These are phyloP conservation scores for Starmerella sp. DNA, from an alignment of 805 yeast species.

Conservation along the genomic window DNA sequence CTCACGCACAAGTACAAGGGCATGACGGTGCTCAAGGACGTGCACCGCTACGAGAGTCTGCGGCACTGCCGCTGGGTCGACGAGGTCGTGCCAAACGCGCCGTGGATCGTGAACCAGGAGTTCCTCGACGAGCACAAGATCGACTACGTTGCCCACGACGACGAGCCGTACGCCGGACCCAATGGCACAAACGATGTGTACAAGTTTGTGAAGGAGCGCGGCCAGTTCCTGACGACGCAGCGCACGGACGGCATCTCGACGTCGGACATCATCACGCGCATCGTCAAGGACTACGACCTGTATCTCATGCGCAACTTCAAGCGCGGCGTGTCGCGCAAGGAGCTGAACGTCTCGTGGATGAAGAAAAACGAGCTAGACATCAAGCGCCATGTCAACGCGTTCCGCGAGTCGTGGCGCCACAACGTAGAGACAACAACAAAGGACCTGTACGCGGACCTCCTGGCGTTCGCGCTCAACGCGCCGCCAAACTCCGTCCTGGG, in stretches of 20 bases:
- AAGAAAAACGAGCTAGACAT: slow-evolving; percentile 93
- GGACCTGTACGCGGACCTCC: slow-evolving; percentile 73
- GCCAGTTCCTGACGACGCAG: slow-evolving; percentile 88
- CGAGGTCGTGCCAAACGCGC: slow-evolving; percentile 88
- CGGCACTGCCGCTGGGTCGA: slow-evolving; percentile 96
- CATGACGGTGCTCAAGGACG: slow-evolving; percentile 76
- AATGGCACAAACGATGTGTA: slow-evolving; percentile 87
- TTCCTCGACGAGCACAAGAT: slow-evolving; percentile 69
- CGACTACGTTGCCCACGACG: slow-evolving; percentile 97
- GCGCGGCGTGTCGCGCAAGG: slow-evolving; percentile 93
- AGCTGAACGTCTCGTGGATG: slow-evolving; percentile 91
- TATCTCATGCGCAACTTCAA: slow-evolving; percentile 95
- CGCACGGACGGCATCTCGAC: slow-evolving; percentile 95
- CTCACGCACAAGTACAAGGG: slow-evolving; percentile 91
- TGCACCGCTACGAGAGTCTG: slow-evolving; percentile 82
- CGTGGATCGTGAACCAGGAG: slow-evolving; percentile 85
- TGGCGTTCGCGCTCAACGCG: slow-evolving; percentile 22
- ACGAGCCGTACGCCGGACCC: slow-evolving; percentile 74
- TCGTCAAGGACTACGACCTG: slow-evolving; percentile 91
- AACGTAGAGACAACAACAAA: slow-evolving; percentile 56
- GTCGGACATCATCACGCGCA: slow-evolving; percentile 87
- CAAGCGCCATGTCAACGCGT: slow-evolving; percentile 79
- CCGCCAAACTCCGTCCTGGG: slow-evolving; percentile 23
- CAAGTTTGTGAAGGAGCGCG: slow-evolving; percentile 78
- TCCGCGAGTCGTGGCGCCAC: slow-evolving; percentile 75